Base-by-base conservation (phyloP, 148 eudicot species). In the Hydrangea macrophylla region DNA sequence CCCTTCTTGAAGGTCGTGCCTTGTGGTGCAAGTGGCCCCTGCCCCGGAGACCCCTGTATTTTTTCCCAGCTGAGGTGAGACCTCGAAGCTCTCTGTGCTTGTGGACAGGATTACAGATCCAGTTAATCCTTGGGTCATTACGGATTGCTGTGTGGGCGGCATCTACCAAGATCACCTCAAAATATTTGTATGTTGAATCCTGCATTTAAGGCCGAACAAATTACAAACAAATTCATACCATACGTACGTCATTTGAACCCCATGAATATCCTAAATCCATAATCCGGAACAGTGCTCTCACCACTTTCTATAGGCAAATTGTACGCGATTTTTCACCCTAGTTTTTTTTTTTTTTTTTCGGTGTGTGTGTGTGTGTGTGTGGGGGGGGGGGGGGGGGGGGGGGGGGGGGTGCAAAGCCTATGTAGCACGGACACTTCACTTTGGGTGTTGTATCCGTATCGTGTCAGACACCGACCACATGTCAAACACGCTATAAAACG, bases 81-180 rank as follows among this genome's bases (percentile, higher is more conserved):
- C 83, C 86, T n/a, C 86, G 69, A 27, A 82, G 86, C 58, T 82
- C 86, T 51, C 86, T 78, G 78, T 82, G 85, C 70, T 82, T 82
- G 74, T 82, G 85, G 35, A 82, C 85, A 5, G 85, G 85, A 62
- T 82, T 82, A 67, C 85, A 82, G 64, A 82, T 82, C 85, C 82
- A 82, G 73, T 82, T 78, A 70, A 82, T 78, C 72, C 85, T 75
- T 5, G 85, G 85, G 75, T 82, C 82, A 53, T 78, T 82, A 25
- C 82, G 81, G 72, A 82, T 70, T 2, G 81, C 73, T 6, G 64
- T 73, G 71, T 82, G 86, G 63, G 86, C 83, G 3, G 86, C 70
- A 62, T 82, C 86, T 32, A 82, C 77, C 76, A 82, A 67, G 33
- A 82, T 82, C 5, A 82, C 85, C 71, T 82, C 82, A 30, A 72